Conservation (phyloP, 2,329 filamentous ascomycete genomes). For the Didymella exigua region DNA sequence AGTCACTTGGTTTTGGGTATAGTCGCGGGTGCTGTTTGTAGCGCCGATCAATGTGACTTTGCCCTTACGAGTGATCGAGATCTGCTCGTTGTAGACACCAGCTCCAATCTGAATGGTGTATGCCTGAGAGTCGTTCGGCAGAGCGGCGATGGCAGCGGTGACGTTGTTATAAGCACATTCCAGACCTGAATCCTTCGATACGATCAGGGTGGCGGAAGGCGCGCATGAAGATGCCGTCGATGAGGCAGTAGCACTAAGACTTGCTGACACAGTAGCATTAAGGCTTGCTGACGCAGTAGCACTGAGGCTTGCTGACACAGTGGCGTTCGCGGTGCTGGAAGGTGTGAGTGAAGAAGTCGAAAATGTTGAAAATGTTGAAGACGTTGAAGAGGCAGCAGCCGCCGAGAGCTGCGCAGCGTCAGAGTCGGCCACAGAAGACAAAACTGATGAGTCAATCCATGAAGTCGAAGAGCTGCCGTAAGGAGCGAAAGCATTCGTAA, state of each 20-base stretch:
- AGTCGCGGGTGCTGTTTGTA: constrained; percentile 38
- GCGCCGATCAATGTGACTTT: constrained; percentile 52
- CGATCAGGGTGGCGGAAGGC: constrained; percentile 44
- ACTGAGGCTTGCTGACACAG: constrained; percentile 16
- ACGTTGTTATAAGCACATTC: constrained; percentile 52
- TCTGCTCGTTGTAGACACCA: constrained; percentile 53
- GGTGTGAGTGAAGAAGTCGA: constrained; percentile 4
- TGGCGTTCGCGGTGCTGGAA: constrained; percentile 18
- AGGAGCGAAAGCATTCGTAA: constrained; percentile 42
- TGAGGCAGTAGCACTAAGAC: too few species aligned
- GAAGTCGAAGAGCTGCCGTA: constrained; percentile 42
- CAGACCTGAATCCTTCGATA: constrained; percentile 34
- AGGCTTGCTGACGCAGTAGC: too few species aligned
- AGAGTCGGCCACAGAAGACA: constrained; percentile 42
- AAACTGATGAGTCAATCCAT: constrained; percentile 49
- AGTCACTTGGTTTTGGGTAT: constrained; percentile 48
- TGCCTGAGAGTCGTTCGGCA: constrained; percentile 50
- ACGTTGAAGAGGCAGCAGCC: constrained; percentile 8
- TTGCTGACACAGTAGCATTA: too few species aligned
- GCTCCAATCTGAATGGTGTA: constrained; percentile 51
- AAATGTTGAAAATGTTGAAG: constrained; percentile 17
- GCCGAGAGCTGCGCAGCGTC: constrained; percentile 31
- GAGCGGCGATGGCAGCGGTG: constrained; percentile 52
- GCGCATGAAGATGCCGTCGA: constrained; percentile 23
- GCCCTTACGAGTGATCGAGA: constrained; percentile 50